Base-by-base conservation (phyloP, 306 rosid species). In the Dalbergia cultrata region DNA sequence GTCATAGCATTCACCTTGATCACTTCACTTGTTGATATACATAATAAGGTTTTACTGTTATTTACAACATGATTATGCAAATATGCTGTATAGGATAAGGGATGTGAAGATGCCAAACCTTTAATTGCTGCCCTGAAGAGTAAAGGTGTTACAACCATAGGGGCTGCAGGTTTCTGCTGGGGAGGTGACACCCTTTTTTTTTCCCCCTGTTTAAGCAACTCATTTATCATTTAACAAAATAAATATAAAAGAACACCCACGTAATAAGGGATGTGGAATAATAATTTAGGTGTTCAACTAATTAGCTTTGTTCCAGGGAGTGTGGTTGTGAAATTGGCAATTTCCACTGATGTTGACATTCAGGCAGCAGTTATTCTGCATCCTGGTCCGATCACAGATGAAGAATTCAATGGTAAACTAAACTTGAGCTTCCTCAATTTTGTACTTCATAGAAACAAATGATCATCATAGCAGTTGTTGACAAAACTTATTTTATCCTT, bases 161-260 rank as follows among this genome's bases (percentile, higher is more conserved):
- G 92, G 10, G 90, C 87, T 67, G 90, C 84, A 34, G 93, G 93
- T 22, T 88, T 89, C 75, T 91, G 93, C 83, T 91, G 90, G 89
- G 97, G 90, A 60, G 97, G 92, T 89, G 44, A 81, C 54, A 52
- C 44, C 13, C 43, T 50, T 68, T 35, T 71, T 70, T 1, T 44
- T 5, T 6, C 1, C 1, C 3, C 1, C 19, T 47, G 3, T 47
- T 65, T 69, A 19, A 31, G 35, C 13, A 70, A 18, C 53, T 66
- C 19, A 8, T 41, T 53, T 5, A 26, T 43, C 39, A 63, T 21
- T 54, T 57, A 33, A 50, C 13, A 7, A 59, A 12, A 21, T 54
- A 54, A n/a, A 17, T n/a, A 21, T 13, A n/a, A 33, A 33, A 58
- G 3, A 18, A 59, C 7, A 26, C 31, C 31, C 31, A 66, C 47